A percentile compares a stretch with the other conserved stretches of the same genome.
Evolutionary conservation across 2,329 filamentous ascomycete species (phyloP).

Genomic region (Fusarium xyrophilum): DNA sequence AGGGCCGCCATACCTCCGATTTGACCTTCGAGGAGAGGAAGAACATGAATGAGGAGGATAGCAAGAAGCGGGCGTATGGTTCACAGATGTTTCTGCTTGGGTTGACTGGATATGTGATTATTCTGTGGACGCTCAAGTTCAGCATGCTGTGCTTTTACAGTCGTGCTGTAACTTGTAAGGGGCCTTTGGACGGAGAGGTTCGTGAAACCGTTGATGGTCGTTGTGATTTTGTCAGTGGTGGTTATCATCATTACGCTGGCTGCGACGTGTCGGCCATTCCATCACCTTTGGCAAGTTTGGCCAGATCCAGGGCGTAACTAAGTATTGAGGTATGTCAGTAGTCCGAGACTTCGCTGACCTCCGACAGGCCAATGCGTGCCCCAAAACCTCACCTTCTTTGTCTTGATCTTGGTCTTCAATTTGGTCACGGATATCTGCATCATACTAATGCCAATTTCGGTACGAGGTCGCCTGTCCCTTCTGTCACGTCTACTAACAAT

Average conservation of each 20-base stretch:
- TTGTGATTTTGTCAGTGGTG: slow-evolving; percentile 40
- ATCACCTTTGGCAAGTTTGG: slow-evolving; percentile 46
- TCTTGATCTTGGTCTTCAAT: slow-evolving; percentile 46
- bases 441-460: slow-evolving; percentile 47
- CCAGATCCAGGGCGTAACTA: slow-evolving; percentile 49
- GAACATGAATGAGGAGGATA: slow-evolving; percentile 41
- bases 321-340: slow-evolving; percentile 2
- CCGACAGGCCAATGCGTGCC: slow-evolving; percentile 40
- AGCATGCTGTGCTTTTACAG: slow-evolving; percentile 52
- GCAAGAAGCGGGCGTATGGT: slow-evolving; percentile 41
- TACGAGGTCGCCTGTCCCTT: neutral
- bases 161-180: slow-evolving; percentile 47
- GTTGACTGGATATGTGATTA: slow-evolving; percentile 44
- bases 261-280: slow-evolving; percentile 46
- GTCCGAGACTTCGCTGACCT: too few relatives aligned
- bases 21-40: slow-evolving; percentile 44
- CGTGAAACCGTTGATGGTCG: slow-evolving; percentile 45
- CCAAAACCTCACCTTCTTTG: slow-evolving; percentile 44
- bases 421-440: slow-evolving; percentile 47
- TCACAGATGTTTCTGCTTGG: slow-evolving; percentile 49
- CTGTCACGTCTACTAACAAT: neutral
- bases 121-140: slow-evolving; percentile 51
- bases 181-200: slow-evolving; percentile 47
- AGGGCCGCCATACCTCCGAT: slow-evolving; percentile 42
- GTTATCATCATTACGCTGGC: slow-evolving; percentile 40